Evolutionary conservation across 1,139 yeast species (phyloP).

Genomic region (Zhuliangozyma blackwelliae): DNA sequence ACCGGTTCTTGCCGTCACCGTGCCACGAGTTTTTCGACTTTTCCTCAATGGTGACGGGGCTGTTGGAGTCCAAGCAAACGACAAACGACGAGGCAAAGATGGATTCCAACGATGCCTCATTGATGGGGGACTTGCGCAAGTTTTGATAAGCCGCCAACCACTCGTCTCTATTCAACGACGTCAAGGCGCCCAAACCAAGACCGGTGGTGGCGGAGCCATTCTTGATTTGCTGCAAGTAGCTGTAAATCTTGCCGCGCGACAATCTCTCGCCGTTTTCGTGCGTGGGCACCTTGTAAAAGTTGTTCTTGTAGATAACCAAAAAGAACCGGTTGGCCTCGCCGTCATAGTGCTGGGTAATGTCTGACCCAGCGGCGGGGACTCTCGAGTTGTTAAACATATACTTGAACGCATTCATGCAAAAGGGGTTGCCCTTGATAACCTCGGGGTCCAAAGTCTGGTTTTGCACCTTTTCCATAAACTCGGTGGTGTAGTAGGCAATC

Average conservation of each 20-base stretch:
- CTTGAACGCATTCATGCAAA: constrained; percentile 90
- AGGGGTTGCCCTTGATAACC: constrained; percentile 73
- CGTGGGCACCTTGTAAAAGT: constrained; percentile 77
- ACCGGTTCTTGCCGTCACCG: constrained; percentile 88
- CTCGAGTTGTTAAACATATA: constrained; percentile 90
- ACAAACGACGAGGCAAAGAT: constrained; percentile 80
- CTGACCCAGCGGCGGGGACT: constrained; percentile 61
- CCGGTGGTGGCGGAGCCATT: constrained; percentile 36
- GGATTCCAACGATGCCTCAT: constrained; percentile 55
- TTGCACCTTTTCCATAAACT: constrained; percentile 54
- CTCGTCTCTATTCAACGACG: constrained; percentile 82
- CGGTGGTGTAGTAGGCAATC: constrained; percentile 51
- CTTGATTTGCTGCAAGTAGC: constrained; percentile 54
- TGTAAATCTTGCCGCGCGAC: constrained; percentile 59
- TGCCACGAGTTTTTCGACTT: constrained; percentile 91
- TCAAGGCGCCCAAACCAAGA: constrained; percentile 70
- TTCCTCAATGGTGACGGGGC: constrained; percentile 78
- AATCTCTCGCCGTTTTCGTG: constrained; percentile 55
- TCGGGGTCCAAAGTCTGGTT: constrained; percentile 70
- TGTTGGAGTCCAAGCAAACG: constrained; percentile 68
- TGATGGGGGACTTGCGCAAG: constrained; percentile 54
- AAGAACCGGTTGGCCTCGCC: constrained; percentile 63
- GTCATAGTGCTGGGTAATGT: constrained; percentile 49
- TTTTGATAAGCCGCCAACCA: constrained; percentile 64
- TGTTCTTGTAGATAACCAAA: constrained; percentile 69